phyloP scores from a whole-genome alignment of 306 rosid species.

The Cicer judaicum region DNA sequence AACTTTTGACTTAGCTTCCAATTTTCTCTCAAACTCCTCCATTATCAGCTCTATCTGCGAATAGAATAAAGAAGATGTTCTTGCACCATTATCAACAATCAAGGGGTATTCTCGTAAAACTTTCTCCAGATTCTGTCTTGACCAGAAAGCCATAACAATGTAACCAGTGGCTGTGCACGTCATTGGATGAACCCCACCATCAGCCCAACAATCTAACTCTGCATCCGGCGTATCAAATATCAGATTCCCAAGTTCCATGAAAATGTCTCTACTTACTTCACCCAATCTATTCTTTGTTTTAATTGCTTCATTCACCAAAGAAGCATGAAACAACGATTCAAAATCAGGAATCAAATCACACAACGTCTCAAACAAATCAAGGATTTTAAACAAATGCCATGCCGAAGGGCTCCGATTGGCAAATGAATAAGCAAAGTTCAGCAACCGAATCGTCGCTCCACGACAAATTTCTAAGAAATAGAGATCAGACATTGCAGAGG shows the following conservation, averaged over 20 bases:
- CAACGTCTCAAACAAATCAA: conserved; percentile 60
- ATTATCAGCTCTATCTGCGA: conserved; percentile 48
- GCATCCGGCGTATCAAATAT: not conserved
- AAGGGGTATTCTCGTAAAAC: conserved; percentile 1
- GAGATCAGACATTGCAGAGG: conserved; percentile 53
- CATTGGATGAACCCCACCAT: not conserved
- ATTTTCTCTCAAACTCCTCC: conserved; percentile 69
- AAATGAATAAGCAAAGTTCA: conserved; percentile 60
- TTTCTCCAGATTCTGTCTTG: not conserved
- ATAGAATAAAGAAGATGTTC: not conserved
- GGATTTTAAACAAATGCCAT: conserved; percentile 55
- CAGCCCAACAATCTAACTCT: not conserved
- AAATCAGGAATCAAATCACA: conserved; percentile 61
- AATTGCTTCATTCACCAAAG: conserved; percentile 35
- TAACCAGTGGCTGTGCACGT: not conserved
- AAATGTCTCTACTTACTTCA: not conserved
- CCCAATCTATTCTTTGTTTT: not conserved
- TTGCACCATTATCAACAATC: conserved; percentile 45
- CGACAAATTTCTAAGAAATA: conserved; percentile 76
- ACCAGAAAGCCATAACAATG: not conserved
- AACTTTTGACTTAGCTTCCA: conserved; percentile 66
- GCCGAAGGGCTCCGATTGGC: conserved; percentile 59
- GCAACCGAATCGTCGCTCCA: conserved; percentile 58
- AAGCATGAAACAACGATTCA: conserved; percentile 57
- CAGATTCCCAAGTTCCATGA: conserved; percentile 53